Evolutionary conservation across 805 yeast species (phyloP), one percentile per base, ranked within the genome.

Genomic region (Candida nitratophila): DNA sequence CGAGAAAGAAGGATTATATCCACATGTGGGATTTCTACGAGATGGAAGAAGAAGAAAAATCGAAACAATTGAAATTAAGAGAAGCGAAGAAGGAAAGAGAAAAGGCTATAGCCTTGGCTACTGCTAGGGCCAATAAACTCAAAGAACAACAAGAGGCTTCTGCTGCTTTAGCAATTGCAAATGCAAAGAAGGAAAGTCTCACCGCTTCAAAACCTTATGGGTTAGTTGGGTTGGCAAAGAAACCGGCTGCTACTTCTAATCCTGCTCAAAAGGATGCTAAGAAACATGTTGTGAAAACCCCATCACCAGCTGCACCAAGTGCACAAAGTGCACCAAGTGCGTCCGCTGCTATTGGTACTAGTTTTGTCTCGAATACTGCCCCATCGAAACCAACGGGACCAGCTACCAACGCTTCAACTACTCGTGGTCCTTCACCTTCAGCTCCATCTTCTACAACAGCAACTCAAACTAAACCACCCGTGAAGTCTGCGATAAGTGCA

Each of bases 21-120:
- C 72, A 69, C 37, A 50, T 71, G 39, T 74, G 79, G 73, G 85
- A 82, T 17, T 79, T 81, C 50, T 72, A 76, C 49, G 70, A 70
- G 7, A 47, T 64, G 26, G 77, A 69, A 2, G 75, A 71, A 3
- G 75, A 65, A 16, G 76, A 68, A 29, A 69, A 65, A 44, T 56
- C 55, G 11, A 48, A 42, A 30, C 66, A 55, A 41, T 45, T 55
- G 43, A 51, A 51, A 35, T 51, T 46, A 33, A 46, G 53, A 32
- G 51, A 50, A 12, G 54, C 47, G 39, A 41, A 35, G 39, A 5
- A 48, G 43, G 47, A 43, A 41, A 10, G 57, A 53, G 49, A 55
- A 52, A 40, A 27, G 38, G 37, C 54, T 49, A 39, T 46, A 46
- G 37, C 15, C 24, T 16, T 19, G 37, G 3, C 19, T 5, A 46